Evolutionary conservation across 192 early-diverging fungal species (phyloP).

Genomic region (Mycoemilia scoparia): DNA sequence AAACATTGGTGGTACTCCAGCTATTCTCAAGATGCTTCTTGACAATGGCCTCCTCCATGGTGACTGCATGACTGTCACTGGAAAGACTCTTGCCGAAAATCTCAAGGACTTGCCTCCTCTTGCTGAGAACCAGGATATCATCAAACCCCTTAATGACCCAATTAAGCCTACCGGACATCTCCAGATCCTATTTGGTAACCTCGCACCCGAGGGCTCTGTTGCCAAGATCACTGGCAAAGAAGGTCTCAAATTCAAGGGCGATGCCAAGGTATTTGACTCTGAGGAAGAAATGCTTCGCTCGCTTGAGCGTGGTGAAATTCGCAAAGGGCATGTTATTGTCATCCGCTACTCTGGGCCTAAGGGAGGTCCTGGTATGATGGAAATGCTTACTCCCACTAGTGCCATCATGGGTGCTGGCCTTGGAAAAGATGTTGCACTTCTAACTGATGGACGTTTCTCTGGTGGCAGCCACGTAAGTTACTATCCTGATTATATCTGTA

Average conservation of each 20-base stretch:
- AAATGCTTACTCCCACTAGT: conserved; percentile 96
- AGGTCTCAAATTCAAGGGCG: conserved; percentile 73
- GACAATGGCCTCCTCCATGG: conserved; percentile 71
- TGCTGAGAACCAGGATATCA: conserved; percentile 60
- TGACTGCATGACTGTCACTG: conserved; percentile 86
- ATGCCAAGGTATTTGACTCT: conserved; percentile 78
- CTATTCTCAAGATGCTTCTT: conserved; percentile 86
- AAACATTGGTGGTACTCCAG: conserved; percentile 80
- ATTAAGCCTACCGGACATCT: conserved; percentile 93
- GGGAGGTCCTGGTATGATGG: conserved; percentile 98
- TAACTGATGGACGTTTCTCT: conserved; percentile 98
- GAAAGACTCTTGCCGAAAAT: conserved; percentile 93
- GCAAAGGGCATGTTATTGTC: conserved; percentile 79
- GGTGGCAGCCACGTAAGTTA: conserved; percentile 94
- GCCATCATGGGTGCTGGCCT: conserved; percentile 99
- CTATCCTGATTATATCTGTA: no score
- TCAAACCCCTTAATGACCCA: conserved; percentile 59
- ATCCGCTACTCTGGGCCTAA: conserved; percentile 97
- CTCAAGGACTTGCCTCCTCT: conserved; percentile 59
- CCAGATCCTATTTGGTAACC: conserved; percentile 82
- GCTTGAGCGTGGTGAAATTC: conserved; percentile 71
- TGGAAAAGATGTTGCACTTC: conserved; percentile 88
- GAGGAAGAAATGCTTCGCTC: conserved; percentile 85
- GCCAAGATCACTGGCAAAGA: conserved; percentile 99
- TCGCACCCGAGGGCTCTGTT: conserved; percentile 89